phyloP scores from a whole-genome alignment of 306 rosid genomes.

The Fagus sylvatica region DNA sequence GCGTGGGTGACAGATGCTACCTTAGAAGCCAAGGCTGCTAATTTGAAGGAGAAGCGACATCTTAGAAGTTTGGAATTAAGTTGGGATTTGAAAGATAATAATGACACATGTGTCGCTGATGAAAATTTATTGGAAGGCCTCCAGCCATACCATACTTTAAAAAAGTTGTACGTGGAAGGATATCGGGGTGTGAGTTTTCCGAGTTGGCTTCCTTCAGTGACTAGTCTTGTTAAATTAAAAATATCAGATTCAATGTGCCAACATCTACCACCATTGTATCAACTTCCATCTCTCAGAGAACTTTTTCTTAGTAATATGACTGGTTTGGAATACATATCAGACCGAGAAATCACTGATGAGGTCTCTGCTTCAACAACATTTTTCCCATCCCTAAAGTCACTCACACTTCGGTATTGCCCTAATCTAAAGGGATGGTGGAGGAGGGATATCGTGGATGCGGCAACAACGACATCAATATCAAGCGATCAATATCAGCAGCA shows the following conservation, averaged over 20 bases:
- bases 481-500: too few relatives aligned
- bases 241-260: neutral
- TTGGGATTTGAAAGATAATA: neutral
- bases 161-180: accelerated
- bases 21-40: neutral
- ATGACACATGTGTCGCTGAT: neutral
- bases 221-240: neutral
- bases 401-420: too few relatives aligned
- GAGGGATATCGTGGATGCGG: too few relatives aligned
- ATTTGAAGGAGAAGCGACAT: neutral
- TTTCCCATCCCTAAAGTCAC: too few relatives aligned
- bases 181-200: neutral
- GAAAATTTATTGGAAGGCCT: neutral
- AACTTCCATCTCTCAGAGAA: neutral
- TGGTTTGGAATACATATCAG: too few relatives aligned
- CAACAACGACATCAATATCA: too few relatives aligned
- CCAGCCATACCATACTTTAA: neutral
- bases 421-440: too few relatives aligned
- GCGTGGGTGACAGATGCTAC: neutral
- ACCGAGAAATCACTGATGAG: too few relatives aligned
- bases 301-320: too few relatives aligned
- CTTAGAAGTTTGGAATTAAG: neutral
- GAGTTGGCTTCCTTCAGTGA: neutral
- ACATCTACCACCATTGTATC: neutral
- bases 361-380: too few relatives aligned